Conservation (phyloP, 2,329 filamentous ascomycete species). For the Arachnopeziza araneosa region DNA sequence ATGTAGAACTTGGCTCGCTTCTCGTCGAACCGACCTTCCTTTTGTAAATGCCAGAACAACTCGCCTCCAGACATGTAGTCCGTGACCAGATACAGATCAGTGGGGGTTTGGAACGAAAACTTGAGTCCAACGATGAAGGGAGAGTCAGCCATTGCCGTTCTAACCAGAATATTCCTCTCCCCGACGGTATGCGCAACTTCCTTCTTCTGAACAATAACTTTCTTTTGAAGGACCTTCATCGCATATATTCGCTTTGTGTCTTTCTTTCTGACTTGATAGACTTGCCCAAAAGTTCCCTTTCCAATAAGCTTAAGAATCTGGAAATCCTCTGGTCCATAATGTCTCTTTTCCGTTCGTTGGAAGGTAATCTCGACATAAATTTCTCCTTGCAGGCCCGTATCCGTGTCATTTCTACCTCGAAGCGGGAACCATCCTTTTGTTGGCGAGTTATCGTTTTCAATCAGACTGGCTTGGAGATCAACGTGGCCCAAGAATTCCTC, state of each 20-base stretch:
- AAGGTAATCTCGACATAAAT: constrained; percentile 83
- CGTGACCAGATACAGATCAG: constrained; percentile 95
- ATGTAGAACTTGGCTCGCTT: constrained; percentile 97
- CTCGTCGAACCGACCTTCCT: constrained; percentile 93
- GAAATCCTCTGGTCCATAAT: constrained; percentile 93
- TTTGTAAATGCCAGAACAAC: constrained; percentile 97
- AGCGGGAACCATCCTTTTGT: constrained; percentile 83
- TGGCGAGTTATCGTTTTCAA: constrained; percentile 60
- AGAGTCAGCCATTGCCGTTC: constrained; percentile 91
- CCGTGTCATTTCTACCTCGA: constrained; percentile 69
- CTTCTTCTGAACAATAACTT: constrained; percentile 99
- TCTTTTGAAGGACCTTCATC: constrained; percentile 99
- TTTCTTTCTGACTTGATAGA: constrained; percentile 97
- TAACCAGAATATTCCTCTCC: constrained; percentile 93
- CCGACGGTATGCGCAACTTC: constrained; percentile 96
- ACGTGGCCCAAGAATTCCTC: constrained; percentile 92
- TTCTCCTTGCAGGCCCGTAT: constrained; percentile 73
- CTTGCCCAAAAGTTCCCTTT: constrained; percentile 96
- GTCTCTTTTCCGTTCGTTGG: constrained; percentile 81
- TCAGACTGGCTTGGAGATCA: constrained; percentile 66
- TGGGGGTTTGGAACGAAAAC: constrained; percentile 97
- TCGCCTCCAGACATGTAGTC: constrained; percentile 99
- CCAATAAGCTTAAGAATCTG: constrained; percentile 94
- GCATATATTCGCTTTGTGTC: constrained; percentile 95
- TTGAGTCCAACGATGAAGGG: constrained; percentile 97